Evolutionary conservation across 306 rosid species (phyloP).

Genomic region (Lablab purpureus): DNA sequence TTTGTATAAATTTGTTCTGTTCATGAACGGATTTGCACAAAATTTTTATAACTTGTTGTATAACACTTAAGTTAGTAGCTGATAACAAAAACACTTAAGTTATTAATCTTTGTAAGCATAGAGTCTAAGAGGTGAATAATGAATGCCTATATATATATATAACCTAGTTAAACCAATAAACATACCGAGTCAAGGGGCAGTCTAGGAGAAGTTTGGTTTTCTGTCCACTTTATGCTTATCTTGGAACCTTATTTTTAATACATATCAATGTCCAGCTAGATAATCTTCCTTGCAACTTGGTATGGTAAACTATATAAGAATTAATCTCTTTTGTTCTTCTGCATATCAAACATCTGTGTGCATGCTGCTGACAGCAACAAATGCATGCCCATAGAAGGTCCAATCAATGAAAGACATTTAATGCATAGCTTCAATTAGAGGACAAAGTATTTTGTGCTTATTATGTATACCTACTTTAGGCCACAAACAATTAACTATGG

Average conservation of each 20-base stretch:
- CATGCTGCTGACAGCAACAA: background rate
- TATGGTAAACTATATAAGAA: background rate
- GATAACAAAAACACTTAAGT: too few relatives aligned
- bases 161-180: too few relatives aligned
- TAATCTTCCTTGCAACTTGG: background rate
- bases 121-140: too few relatives aligned
- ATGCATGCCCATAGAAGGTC: background rate
- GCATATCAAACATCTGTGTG: background rate
- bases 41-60: too few relatives aligned
- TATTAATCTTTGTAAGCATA: too few relatives aligned
- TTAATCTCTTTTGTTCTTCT: background rate
- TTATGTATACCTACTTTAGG: background rate
- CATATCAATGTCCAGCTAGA: conserved; percentile 17
- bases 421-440: background rate
- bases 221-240: conserved; percentile 19
- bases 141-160: too few relatives aligned
- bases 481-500: background rate
- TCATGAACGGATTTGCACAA: too few relatives aligned
- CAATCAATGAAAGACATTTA: background rate
- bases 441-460: background rate
- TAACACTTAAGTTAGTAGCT: too few relatives aligned
- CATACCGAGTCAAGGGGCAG: conserved; percentile 8
- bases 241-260: conserved; percentile 10
- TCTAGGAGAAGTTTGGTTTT: background rate
- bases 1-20: too few relatives aligned